Conservation (phyloP, 768 basidiomycete species). For the Pulveroboletus sp. region DNA sequence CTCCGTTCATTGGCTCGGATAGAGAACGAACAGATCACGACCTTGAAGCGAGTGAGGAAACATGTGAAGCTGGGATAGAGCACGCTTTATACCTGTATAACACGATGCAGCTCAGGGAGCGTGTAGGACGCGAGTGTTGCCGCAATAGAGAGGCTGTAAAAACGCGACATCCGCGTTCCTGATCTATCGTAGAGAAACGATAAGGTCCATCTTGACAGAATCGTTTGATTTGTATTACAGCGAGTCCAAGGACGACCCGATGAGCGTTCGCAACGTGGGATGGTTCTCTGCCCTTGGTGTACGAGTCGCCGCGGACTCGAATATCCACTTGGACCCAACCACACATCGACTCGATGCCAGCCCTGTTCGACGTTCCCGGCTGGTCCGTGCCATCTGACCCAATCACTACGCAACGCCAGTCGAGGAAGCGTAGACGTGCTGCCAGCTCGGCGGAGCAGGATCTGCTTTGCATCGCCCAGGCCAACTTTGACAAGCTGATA, state of each 20-base stretch:
- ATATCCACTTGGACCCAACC: slow-evolving; percentile 5
- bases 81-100: slow-evolving; percentile 14
- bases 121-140: slow-evolving; percentile 10
- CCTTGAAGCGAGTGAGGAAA: neutral
- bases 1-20: slow-evolving; percentile 11
- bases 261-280: neutral
- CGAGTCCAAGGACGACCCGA: neutral
- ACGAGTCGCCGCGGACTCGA: neutral
- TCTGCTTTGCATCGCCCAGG: slow-evolving; percentile 35
- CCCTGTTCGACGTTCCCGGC: slow-evolving; percentile 63
- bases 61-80: neutral
- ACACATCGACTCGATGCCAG: slow-evolving; percentile 14
- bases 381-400: slow-evolving; percentile 53
- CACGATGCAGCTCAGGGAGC: slow-evolving; percentile 14
- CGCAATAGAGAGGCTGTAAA: slow-evolving; percentile 1
- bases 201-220: neutral
- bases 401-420: slow-evolving; percentile 31
- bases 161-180: slow-evolving; percentile 21
- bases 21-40: neutral
- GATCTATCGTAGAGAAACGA: neutral
- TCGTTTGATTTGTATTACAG: neutral
- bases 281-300: neutral
- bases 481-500: slow-evolving; percentile 60
- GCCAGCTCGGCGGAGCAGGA: slow-evolving; percentile 33
- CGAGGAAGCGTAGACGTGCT: slow-evolving; percentile 54